Percentiles rank a stretch among this genome's conserved stretches.
Conservation (phyloP, 1,284 basidiomycete genomes). For the Afroboletus lepidellus region DNA sequence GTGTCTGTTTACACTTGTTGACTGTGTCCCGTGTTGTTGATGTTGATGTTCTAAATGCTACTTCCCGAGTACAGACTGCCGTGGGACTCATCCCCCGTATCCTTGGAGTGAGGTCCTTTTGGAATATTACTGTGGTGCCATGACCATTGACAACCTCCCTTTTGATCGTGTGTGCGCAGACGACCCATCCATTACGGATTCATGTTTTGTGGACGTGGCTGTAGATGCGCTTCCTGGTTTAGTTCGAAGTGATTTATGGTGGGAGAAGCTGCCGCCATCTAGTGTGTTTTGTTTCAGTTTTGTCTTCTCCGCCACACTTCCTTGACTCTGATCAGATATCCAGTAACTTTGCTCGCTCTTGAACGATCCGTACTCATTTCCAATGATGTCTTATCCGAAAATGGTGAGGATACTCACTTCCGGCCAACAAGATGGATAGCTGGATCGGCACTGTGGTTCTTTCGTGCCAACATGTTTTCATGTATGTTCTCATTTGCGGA, state of each 20-base stretch:
- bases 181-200: neutral
- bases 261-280: neutral
- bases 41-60: neutral
- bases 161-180: neutral
- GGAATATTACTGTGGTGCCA: neutral
- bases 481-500: too few species aligned
- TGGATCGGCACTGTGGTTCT: too few species aligned
- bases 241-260: neutral
- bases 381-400: too few species aligned
- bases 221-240: neutral
- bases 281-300: neutral
- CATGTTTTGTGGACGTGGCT: neutral
- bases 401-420: too few species aligned
- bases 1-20: too few species aligned
- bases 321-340: neutral
- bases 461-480: too few species aligned
- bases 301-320: neutral
- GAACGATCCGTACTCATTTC: too few species aligned
- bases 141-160: neutral
- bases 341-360: neutral
- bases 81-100: neutral
- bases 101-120: neutral
- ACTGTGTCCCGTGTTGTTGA: neutral
- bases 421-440: too few species aligned
- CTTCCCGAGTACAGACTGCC: neutral